Evolutionary conservation across 176 grass and related monocot genomes (phyloP), one percentile per base, ranked within the genome.

Genomic region (Eragrostis nindensis): DNA sequence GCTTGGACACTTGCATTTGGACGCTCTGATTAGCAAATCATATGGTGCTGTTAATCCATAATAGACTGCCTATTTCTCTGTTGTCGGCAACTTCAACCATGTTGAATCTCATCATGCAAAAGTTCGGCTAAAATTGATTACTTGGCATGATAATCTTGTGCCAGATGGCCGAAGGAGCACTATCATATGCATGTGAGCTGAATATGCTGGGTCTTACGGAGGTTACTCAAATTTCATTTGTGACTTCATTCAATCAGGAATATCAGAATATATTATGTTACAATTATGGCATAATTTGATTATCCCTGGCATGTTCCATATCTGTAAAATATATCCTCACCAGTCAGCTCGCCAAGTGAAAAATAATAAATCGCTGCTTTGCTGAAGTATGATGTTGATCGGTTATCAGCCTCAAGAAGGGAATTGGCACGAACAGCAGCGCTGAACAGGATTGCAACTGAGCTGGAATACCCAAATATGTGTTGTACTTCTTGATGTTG

Each of bases 401-500:
- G 49, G 26, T 50, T 67, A 74, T 67, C 3, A 81, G 11, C 11
- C 40, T 44, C 18, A 12, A 74, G 49, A 16, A 38, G 30, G 19
- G 30, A 77, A 61, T 27, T 68, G 22, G 16, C 30, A 68, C 75
- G 32, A 47, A 32, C 53, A 60, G n/a, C n/a, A n/a, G 13, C 26
- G 49, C 39, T 15, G 17, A 50, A 48, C 42, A 38, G 25, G 44
- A 40, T 44, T 38, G 62, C 47, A 66, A 73, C 39, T 12, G 11
- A n/a, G 27, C 70, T 80, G 10, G 50, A 80, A 68, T n/a, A n/a
- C n/a, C n/a, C n/a, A n/a, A n/a, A n/a, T 60, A 40, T 79, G 53
- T 79, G 6, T 62, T 14, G 24, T 78, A 70, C 64, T 85, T 32
- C 24, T 27, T 67, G 38, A 29, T 55, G 69, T n/a, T 57, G 9